Conservation (phyloP, 306 rosid species). For the Castanea sativa region DNA sequence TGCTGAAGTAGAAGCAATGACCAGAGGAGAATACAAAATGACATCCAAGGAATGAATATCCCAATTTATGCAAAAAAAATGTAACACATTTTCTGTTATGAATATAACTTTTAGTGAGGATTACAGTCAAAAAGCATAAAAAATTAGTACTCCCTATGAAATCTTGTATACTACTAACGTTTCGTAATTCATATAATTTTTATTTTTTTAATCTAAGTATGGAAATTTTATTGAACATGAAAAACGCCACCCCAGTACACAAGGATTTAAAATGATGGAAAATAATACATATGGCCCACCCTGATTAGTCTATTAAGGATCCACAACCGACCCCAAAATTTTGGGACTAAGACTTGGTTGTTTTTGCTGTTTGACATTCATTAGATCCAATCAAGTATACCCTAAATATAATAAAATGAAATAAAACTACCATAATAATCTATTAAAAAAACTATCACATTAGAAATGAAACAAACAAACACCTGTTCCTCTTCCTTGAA, state of each 20-base stretch:
- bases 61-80: not conserved
- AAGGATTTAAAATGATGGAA: no score
- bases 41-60: not conserved
- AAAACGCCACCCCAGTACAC: no score
- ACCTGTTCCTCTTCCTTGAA: conserved; percentile 37
- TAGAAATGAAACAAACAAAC: not conserved
- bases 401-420: not conserved
- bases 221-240: no score
- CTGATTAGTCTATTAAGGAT: no score
- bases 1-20: not conserved
- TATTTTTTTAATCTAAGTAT: no score
- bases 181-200: no score
- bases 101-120: not conserved
- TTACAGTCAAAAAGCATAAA: not conserved
- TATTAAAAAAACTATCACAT: not conserved
- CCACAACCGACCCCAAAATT: no score
- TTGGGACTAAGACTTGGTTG: no score
- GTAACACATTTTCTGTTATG: not conserved
- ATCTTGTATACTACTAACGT: no score
- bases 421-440: not conserved
- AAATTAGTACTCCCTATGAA: not conserved
- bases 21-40: not conserved
- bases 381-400: not conserved
- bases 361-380: not conserved
- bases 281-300: no score